Conservation (phyloP, 225 moss, liverwort and hornwort genomes). For the Polytrichum formosum region DNA sequence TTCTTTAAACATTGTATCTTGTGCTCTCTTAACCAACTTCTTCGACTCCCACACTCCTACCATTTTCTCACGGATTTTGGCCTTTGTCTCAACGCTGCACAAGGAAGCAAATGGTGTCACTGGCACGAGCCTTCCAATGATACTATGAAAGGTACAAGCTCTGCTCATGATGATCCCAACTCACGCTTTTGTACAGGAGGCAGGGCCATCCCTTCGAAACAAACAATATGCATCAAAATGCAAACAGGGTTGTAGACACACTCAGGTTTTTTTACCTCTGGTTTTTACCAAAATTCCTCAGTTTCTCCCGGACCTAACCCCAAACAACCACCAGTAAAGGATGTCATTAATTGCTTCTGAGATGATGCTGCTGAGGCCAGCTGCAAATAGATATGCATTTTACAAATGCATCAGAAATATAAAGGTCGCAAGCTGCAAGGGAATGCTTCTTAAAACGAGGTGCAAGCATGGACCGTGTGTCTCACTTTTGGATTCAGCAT, state of each 20-base stretch:
- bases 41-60: constrained; percentile 58
- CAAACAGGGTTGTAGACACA: not conserved
- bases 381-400: too few relatives aligned
- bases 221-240: not conserved
- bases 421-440: too few relatives aligned
- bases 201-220: not conserved
- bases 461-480: not conserved
- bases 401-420: too few relatives aligned
- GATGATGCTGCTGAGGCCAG: too few relatives aligned
- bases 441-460: not conserved
- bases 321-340: not conserved
- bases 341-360: not conserved
- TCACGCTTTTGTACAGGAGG: not conserved
- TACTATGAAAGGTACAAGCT: too few relatives aligned
- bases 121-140: too few relatives aligned
- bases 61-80: constrained; percentile 68
- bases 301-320: constrained; percentile 40
- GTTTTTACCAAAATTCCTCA: constrained; percentile 40
- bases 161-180: too few relatives aligned
- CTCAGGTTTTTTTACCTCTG: constrained; percentile 26
- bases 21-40: constrained; percentile 43
- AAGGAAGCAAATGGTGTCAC: not conserved
- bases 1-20: constrained; percentile 42
- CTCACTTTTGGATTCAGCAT: constrained; percentile 79
- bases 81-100: constrained; percentile 68